These are phyloP conservation scores for Coemansia sp. DNA, from an alignment of 192 early-diverging fungal genomes.

Conservation along the genomic window DNA sequence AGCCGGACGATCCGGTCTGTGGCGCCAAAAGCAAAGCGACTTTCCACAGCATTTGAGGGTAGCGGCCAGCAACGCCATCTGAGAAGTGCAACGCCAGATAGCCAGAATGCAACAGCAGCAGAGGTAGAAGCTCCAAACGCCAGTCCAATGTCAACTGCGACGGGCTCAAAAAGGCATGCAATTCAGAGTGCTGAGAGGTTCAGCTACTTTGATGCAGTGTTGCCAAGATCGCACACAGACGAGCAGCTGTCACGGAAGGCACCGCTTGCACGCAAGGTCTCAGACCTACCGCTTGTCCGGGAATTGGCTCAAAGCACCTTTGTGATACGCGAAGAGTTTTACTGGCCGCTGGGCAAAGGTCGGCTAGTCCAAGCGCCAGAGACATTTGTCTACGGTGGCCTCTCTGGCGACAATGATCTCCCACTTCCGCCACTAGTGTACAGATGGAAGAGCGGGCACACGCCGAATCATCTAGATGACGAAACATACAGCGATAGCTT, in stretches of 20 bases:
- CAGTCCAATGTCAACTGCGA: background rate
- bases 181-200: background rate
- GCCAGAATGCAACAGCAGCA: constrained; percentile 1
- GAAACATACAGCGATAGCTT: constrained; percentile 15
- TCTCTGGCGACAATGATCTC: constrained; percentile 12
- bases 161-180: background rate
- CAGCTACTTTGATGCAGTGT: constrained; percentile 8
- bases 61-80: background rate
- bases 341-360: constrained; percentile 32
- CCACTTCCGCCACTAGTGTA: constrained; percentile 29
- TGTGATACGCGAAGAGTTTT: constrained; percentile 25
- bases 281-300: constrained; percentile 10
- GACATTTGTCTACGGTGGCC: constrained; percentile 28
- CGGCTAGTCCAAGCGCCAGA: constrained; percentile 26
- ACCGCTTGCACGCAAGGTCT: constrained; percentile 5
- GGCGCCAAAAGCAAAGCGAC: background rate
- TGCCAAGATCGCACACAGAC: background rate
- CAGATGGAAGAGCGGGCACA: constrained; percentile 15
- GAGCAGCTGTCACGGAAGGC: background rate
- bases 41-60: background rate
- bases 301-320: constrained; percentile 9
- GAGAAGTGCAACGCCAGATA: background rate
- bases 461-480: constrained; percentile 24
- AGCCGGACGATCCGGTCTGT: background rate
- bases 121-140: background rate